A percentile compares a stretch with the other conserved stretches of the same genome.
Conservation (phyloP, 176 grass and related monocot genomes). For the Chloris gayana region DNA sequence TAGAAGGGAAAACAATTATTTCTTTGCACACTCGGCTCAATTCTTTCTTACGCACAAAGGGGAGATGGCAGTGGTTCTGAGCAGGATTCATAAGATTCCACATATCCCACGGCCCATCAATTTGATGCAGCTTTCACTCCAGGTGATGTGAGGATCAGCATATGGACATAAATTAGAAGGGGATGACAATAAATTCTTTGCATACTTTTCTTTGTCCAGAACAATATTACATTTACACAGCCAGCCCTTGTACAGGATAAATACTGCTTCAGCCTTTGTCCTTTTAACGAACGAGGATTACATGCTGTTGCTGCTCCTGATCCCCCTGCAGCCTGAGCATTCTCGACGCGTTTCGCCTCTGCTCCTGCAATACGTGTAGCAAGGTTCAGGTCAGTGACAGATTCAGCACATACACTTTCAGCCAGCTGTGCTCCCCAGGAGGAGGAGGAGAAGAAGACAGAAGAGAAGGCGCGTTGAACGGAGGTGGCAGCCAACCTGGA, state of each 20-base stretch:
- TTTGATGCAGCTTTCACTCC: too few relatives aligned
- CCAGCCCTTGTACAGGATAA: neutral
- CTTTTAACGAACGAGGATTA: conserved; percentile 28
- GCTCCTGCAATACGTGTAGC: conserved; percentile 22
- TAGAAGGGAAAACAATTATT: neutral
- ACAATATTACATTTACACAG: conserved; percentile 5
- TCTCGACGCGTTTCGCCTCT: conserved; percentile 38
- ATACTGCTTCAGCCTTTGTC: neutral
- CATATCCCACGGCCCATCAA: too few relatives aligned
- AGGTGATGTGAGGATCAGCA: neutral
- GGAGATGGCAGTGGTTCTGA: neutral
- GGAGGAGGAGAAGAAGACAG: neutral
- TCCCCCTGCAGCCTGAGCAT: neutral
- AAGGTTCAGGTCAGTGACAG: neutral
- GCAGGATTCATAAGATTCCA: neutral
- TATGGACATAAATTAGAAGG: neutral
- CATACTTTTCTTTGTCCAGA: neutral
- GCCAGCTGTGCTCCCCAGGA: too few relatives aligned
- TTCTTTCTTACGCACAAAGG: neutral
- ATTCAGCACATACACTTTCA: too few relatives aligned
- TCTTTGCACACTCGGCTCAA: neutral
- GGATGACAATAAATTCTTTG: conserved; percentile 8
- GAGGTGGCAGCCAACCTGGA: conserved; percentile 32
- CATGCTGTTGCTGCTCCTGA: conserved; percentile 29
- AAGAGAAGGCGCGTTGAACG: neutral